Evolutionary conservation across 2,329 filamentous ascomycete genomes (phyloP), one percentile per base, ranked within the genome.

Genomic region (Aotearoamyces nothofagi): DNA sequence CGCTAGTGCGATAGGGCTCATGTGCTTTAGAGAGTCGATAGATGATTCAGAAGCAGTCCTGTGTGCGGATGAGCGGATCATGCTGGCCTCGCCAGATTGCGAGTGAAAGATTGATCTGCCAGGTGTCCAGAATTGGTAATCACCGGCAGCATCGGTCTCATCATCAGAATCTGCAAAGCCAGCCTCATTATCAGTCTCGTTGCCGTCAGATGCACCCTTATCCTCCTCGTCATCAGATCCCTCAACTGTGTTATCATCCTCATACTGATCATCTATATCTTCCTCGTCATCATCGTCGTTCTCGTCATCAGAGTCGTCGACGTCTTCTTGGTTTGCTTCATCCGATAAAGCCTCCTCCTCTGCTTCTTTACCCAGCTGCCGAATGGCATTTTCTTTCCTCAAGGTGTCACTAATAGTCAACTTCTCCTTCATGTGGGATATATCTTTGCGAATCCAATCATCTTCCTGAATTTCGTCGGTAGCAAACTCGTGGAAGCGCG

Each of bases 381-480:
- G 77, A 37, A 98, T 90, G 16, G 72, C 73, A 37, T 83, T 84
- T 55, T 98, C 90, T 54, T 92, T 92, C 50, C 72, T 67, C 39
- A 98, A 63, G 4, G 86, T 92, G 49, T 96, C 90, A 40, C 78
- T 74, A 39, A 98, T 76, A 4, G 86, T 96, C 22, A 98, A 63
- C 45, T 81, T 83, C 27, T 65, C 65, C 32, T 65, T 64, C 39
- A 72, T 61, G 17, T 69, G 66, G 5, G 66, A 62, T 17, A 69
- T 61, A 43, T 81, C 77, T 32, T 78, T 72, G 10, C 61, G 61
- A 16, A 92, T 81, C 90, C 90, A 98, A 43, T 93, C 86, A 33
- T 94, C 86, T 36, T 90, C 79, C 33, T 82, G 72, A 22, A 78
- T 64, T 33, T 74, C 66, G 27, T 81, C 84, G 48, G 78, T 84